These are phyloP conservation scores for Euphorbia neoarborescens DNA, from an alignment of 441 rosid species.

Conservation along the genomic window DNA sequence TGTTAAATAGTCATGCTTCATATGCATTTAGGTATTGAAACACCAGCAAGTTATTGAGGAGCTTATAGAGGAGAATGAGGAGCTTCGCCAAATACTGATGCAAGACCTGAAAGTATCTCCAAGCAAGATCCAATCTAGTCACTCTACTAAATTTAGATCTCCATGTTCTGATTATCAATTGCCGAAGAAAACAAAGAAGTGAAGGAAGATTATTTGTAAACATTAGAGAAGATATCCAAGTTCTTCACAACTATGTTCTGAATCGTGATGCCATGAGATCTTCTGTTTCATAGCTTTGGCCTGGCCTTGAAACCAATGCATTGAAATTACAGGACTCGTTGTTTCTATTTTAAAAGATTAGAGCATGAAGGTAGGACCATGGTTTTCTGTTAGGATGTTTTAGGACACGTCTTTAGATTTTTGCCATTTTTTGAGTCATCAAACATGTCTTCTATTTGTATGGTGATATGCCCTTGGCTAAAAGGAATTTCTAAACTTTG, in stretches of 20 bases:
- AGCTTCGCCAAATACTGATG: slow-evolving; percentile 57
- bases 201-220: slow-evolving; percentile 25
- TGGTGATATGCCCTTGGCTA: neutral
- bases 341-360: slow-evolving; percentile 8
- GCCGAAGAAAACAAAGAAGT: slow-evolving; percentile 81
- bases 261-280: neutral
- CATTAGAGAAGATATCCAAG: slow-evolving; percentile 13
- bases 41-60: slow-evolving; percentile 74
- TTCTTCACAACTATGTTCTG: slow-evolving; percentile 6
- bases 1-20: neutral
- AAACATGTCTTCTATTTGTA: neutral
- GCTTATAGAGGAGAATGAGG: slow-evolving; percentile 68
- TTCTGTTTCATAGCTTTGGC: neutral
- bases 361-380: neutral
- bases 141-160: slow-evolving; percentile 31
- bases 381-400: too few species aligned
- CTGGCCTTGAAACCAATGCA: neutral
- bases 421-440: too few species aligned
- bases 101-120: slow-evolving; percentile 77
- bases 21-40: slow-evolving; percentile 53
- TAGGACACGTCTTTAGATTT: too few species aligned
- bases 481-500: neutral
- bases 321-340: neutral
- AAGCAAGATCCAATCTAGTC: slow-evolving; percentile 43
- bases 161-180: slow-evolving; percentile 67